Conservation (phyloP, 2,329 filamentous ascomycete genomes). For the Myriosclerotinia curreyana region DNA sequence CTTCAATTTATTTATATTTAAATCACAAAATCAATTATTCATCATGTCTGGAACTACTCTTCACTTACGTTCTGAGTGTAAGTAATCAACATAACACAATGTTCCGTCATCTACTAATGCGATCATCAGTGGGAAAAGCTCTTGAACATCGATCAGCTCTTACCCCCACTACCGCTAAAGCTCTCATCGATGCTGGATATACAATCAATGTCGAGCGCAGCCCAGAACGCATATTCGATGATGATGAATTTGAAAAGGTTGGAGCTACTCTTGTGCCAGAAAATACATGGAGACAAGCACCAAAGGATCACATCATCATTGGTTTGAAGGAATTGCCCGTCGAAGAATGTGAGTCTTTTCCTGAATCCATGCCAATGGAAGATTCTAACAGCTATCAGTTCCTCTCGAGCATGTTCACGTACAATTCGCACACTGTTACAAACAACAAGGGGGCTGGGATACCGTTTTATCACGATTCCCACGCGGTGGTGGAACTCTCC, state of each 20-base stretch:
- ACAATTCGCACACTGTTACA: constrained; percentile 73
- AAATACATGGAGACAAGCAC: constrained; percentile 65
- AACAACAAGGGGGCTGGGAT: constrained; percentile 75
- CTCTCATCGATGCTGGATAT: constrained; percentile 67
- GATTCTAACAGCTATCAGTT: constrained; percentile 39
- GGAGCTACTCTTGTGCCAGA: constrained; percentile 64
- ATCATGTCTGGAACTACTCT: constrained; percentile 40
- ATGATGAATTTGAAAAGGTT: constrained; percentile 58
- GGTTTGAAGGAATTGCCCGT: constrained; percentile 77
- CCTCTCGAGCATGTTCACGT: constrained; percentile 71
- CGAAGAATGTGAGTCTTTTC: constrained; percentile 53
- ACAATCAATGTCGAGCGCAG: constrained; percentile 65
- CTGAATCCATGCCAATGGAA: constrained; percentile 4
- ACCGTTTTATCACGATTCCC: constrained; percentile 76
- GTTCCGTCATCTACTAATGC: constrained; percentile 34
- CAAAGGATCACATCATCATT: constrained; percentile 66
- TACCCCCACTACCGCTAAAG: constrained; percentile 49
- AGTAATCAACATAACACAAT: constrained; percentile 30
- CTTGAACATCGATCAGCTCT: constrained; percentile 44
- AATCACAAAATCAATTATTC: constrained; percentile 25
- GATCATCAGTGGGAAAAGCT: constrained; percentile 41
- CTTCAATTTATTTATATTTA: constrained; percentile 4
- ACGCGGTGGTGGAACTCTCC: constrained; percentile 70
- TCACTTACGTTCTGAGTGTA: constrained; percentile 44
- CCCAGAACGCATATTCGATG: constrained; percentile 63